phyloP scores from a whole-genome alignment of 2,329 filamentous ascomycete genomes.

The Onygenales sp. region DNA sequence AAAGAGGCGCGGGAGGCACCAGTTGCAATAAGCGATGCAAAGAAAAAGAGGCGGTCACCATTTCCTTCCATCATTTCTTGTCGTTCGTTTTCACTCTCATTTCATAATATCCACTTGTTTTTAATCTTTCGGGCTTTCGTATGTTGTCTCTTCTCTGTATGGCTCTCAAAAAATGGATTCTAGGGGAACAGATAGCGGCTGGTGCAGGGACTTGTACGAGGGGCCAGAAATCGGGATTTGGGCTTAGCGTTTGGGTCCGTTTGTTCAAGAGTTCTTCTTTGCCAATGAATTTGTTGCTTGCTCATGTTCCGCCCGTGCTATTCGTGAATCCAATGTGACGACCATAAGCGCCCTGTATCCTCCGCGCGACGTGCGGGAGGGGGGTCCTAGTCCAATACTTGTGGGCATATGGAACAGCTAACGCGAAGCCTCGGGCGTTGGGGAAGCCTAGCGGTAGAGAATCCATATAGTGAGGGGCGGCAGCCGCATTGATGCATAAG shows the following conservation, averaged over 20 bases:
- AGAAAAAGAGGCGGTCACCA: not conserved
- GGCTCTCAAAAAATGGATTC: not conserved
- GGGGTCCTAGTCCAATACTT: not conserved
- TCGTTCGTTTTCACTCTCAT: constrained; percentile 5
- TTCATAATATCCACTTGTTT: constrained; percentile 13
- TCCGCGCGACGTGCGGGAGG: not conserved
- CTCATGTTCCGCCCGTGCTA: not conserved
- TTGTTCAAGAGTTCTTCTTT: constrained; percentile 7
- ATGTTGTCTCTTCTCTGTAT: constrained; percentile 2
- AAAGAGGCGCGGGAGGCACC: constrained; percentile 4
- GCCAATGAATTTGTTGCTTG: constrained; percentile 10
- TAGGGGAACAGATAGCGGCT: not conserved
- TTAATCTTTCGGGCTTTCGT: constrained; percentile 4
- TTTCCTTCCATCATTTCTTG: not conserved
- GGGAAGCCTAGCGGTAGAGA: not conserved
- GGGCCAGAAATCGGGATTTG: constrained; percentile 9
- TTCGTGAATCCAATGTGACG: constrained; percentile 4
- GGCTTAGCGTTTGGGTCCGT: constrained; percentile 14
- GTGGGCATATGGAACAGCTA: not conserved
- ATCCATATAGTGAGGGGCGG: not conserved
- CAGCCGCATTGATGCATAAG: not conserved
- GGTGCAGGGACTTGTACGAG: constrained; percentile 5
- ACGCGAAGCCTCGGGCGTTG: not conserved
- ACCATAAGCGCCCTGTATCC: constrained; percentile 4
- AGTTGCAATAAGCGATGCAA: not conserved